Percentiles rank a stretch among this genome's conserved stretches.
These are phyloP conservation scores for Ogataea chonburiensis DNA, from an alignment of 805 yeast species.

Conservation along the genomic window DNA sequence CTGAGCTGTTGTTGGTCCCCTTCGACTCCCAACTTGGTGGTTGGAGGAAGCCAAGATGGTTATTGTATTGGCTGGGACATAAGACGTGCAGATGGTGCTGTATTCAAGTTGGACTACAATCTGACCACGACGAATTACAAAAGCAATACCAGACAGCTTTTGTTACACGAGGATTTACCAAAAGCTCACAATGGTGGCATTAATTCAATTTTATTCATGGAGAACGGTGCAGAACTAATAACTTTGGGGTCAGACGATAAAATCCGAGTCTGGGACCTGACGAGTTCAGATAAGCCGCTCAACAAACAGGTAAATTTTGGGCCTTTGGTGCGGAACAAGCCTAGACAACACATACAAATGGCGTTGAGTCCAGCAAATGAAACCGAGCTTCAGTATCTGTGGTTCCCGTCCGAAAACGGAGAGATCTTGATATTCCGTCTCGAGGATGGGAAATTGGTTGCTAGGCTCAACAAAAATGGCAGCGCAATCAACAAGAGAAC, in stretches of 20 bases:
- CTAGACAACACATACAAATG: constrained; percentile 55
- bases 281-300: constrained; percentile 41
- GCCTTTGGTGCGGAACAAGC: constrained; percentile 68
- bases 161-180: constrained; percentile 27
- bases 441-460: constrained; percentile 60
- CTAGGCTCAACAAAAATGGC: constrained; percentile 50
- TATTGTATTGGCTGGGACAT: constrained; percentile 85
- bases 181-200: constrained; percentile 78
- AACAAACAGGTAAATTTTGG: constrained; percentile 75
- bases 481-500: constrained; percentile 40
- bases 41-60: constrained; percentile 82
- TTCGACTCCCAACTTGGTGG: constrained; percentile 53
- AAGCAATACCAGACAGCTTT: constrained; percentile 22
- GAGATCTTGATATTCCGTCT: constrained; percentile 60
- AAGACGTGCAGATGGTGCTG: constrained; percentile 61
- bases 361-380: constrained; percentile 51
- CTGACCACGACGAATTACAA: constrained; percentile 24
- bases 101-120: constrained; percentile 58
- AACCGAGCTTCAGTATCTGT: constrained; percentile 53
- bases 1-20: constrained; percentile 63
- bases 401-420: constrained; percentile 76
- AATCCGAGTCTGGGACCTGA: constrained; percentile 75
- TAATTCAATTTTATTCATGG: constrained; percentile 77
- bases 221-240: constrained; percentile 57
- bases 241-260: constrained; percentile 81